Evolutionary conservation across 176 grass and related monocot genomes (phyloP).

Genomic region (Pontederia crassipes): DNA sequence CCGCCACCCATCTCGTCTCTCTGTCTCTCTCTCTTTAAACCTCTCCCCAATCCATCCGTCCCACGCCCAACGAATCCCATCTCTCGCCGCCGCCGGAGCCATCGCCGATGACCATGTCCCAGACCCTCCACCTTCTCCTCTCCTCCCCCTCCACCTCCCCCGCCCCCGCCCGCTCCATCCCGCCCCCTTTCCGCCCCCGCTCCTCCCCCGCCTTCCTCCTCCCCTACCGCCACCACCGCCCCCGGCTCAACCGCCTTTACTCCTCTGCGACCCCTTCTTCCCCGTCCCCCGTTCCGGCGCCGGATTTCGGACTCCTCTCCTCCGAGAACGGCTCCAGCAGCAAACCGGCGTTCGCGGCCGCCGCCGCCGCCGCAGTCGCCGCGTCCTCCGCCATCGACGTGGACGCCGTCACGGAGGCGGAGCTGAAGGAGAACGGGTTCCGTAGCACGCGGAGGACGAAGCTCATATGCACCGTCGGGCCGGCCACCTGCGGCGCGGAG

Average conservation of each 20-base stretch:
- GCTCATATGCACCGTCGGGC: constrained; percentile 88
- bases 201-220: constrained; percentile 10
- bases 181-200: constrained; percentile 8
- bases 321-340: constrained; percentile 18
- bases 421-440: constrained; percentile 87
- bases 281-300: no score
- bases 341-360: not conserved
- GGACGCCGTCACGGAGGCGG: constrained; percentile 61
- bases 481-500: constrained; percentile 50
- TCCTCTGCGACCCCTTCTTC: no score
- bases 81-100: no score
- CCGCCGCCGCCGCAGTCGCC: not conserved
- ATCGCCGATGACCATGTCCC: not conserved
- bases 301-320: constrained; percentile 19
- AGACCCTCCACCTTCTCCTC: constrained; percentile 18
- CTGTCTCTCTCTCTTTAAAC: no score
- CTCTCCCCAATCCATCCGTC: no score
- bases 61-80: no score
- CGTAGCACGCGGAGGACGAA: constrained; percentile 95
- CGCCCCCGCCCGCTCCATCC: not conserved
- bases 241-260: no score
- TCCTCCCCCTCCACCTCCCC: not conserved
- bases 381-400: constrained; percentile 26
- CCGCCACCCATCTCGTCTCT: not conserved
- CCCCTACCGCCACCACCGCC: not conserved